Base-by-base conservation (phyloP, 768 basidiomycete genomes). In the Macrolepiota fuliginosa region DNA sequence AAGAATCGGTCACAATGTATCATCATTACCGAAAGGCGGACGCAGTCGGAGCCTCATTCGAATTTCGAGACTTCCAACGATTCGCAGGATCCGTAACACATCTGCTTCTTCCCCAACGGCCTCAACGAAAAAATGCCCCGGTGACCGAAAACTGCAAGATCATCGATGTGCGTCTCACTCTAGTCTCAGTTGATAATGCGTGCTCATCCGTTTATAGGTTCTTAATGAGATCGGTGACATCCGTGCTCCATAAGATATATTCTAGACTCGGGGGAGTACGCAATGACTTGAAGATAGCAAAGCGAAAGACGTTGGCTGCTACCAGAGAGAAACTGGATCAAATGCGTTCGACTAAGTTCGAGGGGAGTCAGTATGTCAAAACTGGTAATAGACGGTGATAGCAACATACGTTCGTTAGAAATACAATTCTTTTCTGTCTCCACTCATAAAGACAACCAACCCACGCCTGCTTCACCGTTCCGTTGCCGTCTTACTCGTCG, bases 191-290 rank as follows among this genome's bases (percentile, higher is more conserved):
- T 40, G 46, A 13, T 24, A 22, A 47, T 37, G 52, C 22, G 29
- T 52, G 42, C 35, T 59, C 35, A 51, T 54, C 37, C 58, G 19
- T 42, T 27, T 17, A 37, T 55, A 87, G 85, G 73, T 83, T 56
- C 71, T 88, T 56, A 70, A 76, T 32, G 76, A 84, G 63, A 81
- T 88, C 15, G 78, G 82, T 54, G 68, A 80, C 84, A 81, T 77
- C n/a, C 32, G 69, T 88, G 13, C 66, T 82, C 27, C 68, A 74
- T 42, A 81, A 78, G n/a, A 76, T 85, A 45, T 72, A 75, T 0
- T 71, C 74, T 36, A 80, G 76, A 42, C 84, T 88, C 60, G 77
- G 78, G 42, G 74, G 72, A 54, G 77, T 86, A 39, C 76, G 73
- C 56, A 77, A 75, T 29, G 79, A 81, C 36, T 74, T 84, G 24